phyloP scores from a whole-genome alignment of 768 basidiomycete species.

The Boletus subparvulus region DNA sequence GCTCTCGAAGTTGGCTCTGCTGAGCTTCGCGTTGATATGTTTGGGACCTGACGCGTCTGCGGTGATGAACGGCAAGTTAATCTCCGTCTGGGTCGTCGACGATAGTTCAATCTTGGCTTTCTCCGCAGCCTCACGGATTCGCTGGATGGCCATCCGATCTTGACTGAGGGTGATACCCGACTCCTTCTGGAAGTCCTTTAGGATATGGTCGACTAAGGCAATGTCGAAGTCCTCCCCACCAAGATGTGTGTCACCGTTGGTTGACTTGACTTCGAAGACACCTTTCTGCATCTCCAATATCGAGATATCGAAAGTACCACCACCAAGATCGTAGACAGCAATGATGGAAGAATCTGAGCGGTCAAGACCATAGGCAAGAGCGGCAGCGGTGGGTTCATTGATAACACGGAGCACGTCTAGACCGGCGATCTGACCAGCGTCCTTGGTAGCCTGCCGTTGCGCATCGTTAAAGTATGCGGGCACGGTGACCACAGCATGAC shows the following conservation, averaged over 20 bases:
- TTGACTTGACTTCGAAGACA: slow-evolving; percentile 99
- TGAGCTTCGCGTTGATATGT: slow-evolving; percentile 92
- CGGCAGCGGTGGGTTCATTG: slow-evolving; percentile 98
- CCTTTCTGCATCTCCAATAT: slow-evolving; percentile 99
- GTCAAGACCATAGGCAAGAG: slow-evolving; percentile 96
- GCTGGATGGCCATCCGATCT: slow-evolving; percentile 97
- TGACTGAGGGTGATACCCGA: slow-evolving; percentile 73
- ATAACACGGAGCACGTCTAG: slow-evolving; percentile 97
- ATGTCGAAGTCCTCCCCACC: slow-evolving; percentile 98
- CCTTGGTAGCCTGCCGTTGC: slow-evolving; percentile 97
- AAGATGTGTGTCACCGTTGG: slow-evolving; percentile 98
- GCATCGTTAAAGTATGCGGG: slow-evolving; percentile 99
- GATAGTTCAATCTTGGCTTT: slow-evolving; percentile 99
- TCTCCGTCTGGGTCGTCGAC: slow-evolving; percentile 91
- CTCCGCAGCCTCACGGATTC: slow-evolving; percentile 98
- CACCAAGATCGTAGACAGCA: slow-evolving; percentile 98
- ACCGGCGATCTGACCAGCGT: slow-evolving; percentile 96
- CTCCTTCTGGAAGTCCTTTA: slow-evolving; percentile 95
- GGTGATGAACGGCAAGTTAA: slow-evolving; percentile 98
- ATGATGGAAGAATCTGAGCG: slow-evolving; percentile 78
- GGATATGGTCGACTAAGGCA: slow-evolving; percentile 78
- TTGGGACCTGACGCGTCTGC: slow-evolving; percentile 93
- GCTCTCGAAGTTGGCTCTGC: slow-evolving; percentile 86
- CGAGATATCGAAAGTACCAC: slow-evolving; percentile 99
- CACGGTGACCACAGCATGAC: slow-evolving; percentile 90